Base-by-base conservation (phyloP, 495 filamentous ascomycete species). In the Trichoderma parareesei region DNA sequence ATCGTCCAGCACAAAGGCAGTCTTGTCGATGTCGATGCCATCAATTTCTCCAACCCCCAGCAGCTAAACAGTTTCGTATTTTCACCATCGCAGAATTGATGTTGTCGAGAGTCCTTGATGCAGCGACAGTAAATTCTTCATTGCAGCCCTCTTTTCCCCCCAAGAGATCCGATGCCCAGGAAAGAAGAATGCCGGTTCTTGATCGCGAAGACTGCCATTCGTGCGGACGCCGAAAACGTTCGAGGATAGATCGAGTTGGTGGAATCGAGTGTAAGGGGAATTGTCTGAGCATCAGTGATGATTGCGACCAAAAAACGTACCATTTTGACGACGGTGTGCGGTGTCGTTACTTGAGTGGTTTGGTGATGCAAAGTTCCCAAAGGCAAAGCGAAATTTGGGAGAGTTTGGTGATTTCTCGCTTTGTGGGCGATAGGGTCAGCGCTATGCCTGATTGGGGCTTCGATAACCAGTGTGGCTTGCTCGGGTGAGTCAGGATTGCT, bases 381-480 rank as follows among this genome's bases (percentile, higher is more conserved):
- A 37, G 27, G 41, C 37, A 48, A 40, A 63, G 61, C 43, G 61
- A 63, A 63, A 63, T 63, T 63, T 63, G 61, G 61, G 61, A n/a
- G 61, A 57, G 41, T 63, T 63, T 63, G 61, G 41, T 63, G 61
- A 63, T 63, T 63, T 63, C 61, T 63, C 61, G 40, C 61, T 63
- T 63, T 63, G 61, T 63, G 61, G 61, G 61, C 61, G 43, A 37
- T 63, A 63, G 61, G 61, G 61, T 63, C 40, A 37, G 35, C 61
- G 40, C 40, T 44, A 42, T 44, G 18, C 60, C 60, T 44, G 41
- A 62, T 62, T 62, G 38, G 38, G 38, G 60, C 60, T 63, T 35
- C 53, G 53, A 57, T 57, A 57, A 16, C 33, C 14, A 57, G 9
- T 13, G 61, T 48, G 61, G 61, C 61, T 63, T 37, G 33, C 33